Base-by-base conservation (phyloP, 108 stramenopile genomes). In the Aurantiochytrium sp. region DNA sequence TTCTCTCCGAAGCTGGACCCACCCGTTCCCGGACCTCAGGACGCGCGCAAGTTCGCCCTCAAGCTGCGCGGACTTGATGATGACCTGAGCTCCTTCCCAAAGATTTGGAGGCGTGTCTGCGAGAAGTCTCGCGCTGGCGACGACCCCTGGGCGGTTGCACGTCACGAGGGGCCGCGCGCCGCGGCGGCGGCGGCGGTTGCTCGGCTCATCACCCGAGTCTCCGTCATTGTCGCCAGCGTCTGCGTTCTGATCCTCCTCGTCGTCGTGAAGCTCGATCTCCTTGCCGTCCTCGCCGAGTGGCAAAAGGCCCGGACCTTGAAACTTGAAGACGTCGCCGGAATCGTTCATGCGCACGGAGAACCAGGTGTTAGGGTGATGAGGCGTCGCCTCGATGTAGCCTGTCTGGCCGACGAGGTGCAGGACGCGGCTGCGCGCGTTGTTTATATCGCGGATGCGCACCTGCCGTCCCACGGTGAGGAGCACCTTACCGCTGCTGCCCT, bases 1-100 rank as follows among this genome's bases (percentile, higher is more conserved):
- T 6, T 81, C 73, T 6, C 45, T 41, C 12, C 45, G 39, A 48
- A 81, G 73, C 45, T 81, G 73, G 10, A 81, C 73, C 73, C 73
- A 81, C 10, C 73, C 73, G 24, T 81, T 81, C 10, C 73, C 73
- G 32, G 73, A 81, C 45, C 45, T 81, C 73, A 30, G 39, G 39
- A 81, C 73, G 8, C 8, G 10, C 0, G 73, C 73, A 42, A 48
- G 10, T 24, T 81, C 73, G 59, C 59, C 59, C 19, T 65, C 59
- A 19, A 24, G 19, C 27, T 48, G 73, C 6, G 39, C 45, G 21
- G 73, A 81, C 45, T 81, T 81, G 45, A 81, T 48, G 3, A 81
- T 81, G 42, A 81, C 73, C 24, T 24, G 39, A 6, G 45, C 42
- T 42, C 73, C 73, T 6, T 30, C 45, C 73, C 73, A 81, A 24